Percentiles rank a stretch among this genome's conserved stretches.
Evolutionary conservation across 148 eudicot genomes (phyloP).

Genomic region (Chenopodium formosanum): DNA sequence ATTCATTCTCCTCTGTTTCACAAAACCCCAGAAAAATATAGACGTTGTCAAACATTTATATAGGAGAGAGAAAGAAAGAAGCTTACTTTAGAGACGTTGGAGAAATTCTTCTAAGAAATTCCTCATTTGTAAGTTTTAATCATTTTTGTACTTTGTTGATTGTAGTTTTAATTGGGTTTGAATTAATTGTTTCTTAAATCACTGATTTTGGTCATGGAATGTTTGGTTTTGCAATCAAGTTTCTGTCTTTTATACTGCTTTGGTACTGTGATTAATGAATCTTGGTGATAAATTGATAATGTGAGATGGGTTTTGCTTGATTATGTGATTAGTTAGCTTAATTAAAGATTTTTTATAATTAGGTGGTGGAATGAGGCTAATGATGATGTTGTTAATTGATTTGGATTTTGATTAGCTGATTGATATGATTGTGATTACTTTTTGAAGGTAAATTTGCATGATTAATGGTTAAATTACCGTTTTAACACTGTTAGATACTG

Average conservation of each 20-base stretch:
- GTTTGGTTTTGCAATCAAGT: conserved; percentile 6
- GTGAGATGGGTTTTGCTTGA: not conserved
- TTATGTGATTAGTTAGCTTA: not conserved
- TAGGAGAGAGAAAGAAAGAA: not conserved
- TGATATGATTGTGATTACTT: no score
- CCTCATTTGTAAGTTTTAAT: conserved; percentile 13
- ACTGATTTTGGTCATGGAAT: not conserved
- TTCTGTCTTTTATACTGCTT: conserved; percentile 14
- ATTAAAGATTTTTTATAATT: not conserved
- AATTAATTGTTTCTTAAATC: not conserved
- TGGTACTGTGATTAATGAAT: not conserved
- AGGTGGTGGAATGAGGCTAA: not conserved
- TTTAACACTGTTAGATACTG: not conserved
- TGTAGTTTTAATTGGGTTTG: conserved; percentile 13
- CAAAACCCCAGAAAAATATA: conserved; percentile 21
- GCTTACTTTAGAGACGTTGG: conserved; percentile 10
- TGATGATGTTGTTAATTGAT: not conserved
- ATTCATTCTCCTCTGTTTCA: not conserved
- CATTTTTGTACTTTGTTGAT: not conserved
- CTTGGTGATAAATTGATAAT: not conserved
- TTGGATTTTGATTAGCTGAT: not conserved
- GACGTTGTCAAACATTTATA: conserved; percentile 27
- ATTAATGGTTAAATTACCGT: not conserved
- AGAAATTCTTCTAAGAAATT: not conserved
- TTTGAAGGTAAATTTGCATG: not conserved